Conservation (phyloP, 192 early-diverging fungal species). For the Entrophospora sp. region DNA sequence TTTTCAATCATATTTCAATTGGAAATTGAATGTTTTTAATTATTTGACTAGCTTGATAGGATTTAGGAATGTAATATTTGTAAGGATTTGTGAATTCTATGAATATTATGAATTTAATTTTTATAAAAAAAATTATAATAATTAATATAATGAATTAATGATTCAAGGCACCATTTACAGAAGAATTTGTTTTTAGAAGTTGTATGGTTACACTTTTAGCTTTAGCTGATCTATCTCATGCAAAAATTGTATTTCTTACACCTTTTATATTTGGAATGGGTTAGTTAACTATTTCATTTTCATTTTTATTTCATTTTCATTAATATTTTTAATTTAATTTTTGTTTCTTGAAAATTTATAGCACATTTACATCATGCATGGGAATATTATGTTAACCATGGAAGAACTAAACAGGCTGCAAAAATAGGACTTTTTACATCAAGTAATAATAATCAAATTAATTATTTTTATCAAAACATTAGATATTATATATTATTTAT, state of each 20-base stretch:
- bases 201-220: constrained; percentile 53
- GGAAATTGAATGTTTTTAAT: constrained; percentile 21
- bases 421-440: constrained; percentile 27
- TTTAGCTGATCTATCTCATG: constrained; percentile 28
- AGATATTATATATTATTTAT: too few relatives aligned
- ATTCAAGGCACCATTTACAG: constrained; percentile 57
- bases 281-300: constrained; percentile 13
- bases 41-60: constrained; percentile 22
- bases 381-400: constrained; percentile 40
- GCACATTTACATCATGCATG: constrained; percentile 54
- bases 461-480: too few relatives aligned
- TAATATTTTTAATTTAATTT: neutral
- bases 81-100: constrained; percentile 13
- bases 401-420: constrained; percentile 28
- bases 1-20: constrained; percentile 30
- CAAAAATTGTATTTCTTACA: constrained; percentile 39
- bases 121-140: neutral
- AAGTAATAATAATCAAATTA: constrained; percentile 9
- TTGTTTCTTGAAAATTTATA: neutral
- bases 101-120: neutral
- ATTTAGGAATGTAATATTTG: constrained; percentile 41
- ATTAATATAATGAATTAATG: neutral
- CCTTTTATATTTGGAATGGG: constrained; percentile 72
- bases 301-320: neutral
- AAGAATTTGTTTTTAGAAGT: constrained; percentile 67